A percentile compares a stretch with the other conserved stretches of the same genome.
These are phyloP conservation scores for Zymoseptoria crescenta DNA, from an alignment of 2,329 filamentous ascomycete species.

Conservation along the genomic window DNA sequence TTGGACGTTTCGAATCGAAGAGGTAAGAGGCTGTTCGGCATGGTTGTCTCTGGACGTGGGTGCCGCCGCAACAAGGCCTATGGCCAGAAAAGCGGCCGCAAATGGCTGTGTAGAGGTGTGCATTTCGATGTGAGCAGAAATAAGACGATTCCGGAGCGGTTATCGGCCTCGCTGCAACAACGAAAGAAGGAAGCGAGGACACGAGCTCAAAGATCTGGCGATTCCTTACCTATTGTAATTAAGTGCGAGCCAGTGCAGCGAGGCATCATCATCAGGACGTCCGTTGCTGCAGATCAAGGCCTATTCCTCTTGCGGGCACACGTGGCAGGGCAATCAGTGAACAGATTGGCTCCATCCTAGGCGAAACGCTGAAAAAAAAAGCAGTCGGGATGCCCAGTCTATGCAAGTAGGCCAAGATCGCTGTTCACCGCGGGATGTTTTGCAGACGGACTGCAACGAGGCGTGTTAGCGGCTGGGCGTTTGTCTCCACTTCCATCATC, in stretches of 20 bases:
- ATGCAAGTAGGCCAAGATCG: not conserved
- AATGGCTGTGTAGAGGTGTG: not conserved
- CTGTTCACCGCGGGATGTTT: not conserved
- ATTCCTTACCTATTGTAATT: not conserved
- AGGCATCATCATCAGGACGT: not conserved
- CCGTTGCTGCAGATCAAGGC: not conserved
- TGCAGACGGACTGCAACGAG: not conserved
- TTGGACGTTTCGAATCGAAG: constrained; percentile 37
- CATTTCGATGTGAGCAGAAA: not conserved
- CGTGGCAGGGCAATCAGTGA: not conserved
- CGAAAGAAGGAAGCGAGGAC: not conserved
- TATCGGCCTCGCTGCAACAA: not conserved
- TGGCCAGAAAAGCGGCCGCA: not conserved
- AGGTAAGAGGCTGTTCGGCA: not conserved
- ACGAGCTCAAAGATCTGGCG: not conserved
- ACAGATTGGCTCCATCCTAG: not conserved
- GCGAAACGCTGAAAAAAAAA: not conserved
- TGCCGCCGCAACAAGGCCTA: not conserved
- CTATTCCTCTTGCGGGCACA: not conserved
- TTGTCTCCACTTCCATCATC: not conserved
- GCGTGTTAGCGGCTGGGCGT: not conserved
- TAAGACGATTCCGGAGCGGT: not conserved
- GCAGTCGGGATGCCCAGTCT: not conserved
- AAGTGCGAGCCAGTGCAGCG: not conserved
- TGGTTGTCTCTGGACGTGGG: not conserved